phyloP scores from a whole-genome alignment of 106 monocot species.

The Alisma plantagoaquatica region DNA sequence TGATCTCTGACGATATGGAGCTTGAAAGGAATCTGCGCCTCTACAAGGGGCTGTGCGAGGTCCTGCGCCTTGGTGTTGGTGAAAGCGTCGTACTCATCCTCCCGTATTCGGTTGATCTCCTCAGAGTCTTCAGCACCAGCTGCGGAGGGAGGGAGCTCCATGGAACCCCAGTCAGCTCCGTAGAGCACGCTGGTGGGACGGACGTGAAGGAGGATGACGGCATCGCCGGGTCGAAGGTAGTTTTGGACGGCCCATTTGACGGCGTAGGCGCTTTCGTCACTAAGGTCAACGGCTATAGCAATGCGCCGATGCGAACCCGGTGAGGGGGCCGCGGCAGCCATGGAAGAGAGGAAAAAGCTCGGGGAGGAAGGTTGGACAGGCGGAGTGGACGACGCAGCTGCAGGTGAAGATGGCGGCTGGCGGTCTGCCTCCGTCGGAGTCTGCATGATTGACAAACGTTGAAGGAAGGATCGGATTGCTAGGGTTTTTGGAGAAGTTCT shows the following conservation, averaged over 20 bases:
- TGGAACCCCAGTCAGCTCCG: constrained; percentile 49
- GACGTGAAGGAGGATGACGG: constrained; percentile 66
- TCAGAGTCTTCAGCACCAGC: background rate
- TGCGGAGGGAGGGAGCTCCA: constrained; percentile 29
- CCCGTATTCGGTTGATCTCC: constrained; percentile 9
- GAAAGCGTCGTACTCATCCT: constrained; percentile 20
- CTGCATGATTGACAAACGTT: no score
- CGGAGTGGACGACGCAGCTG: no score
- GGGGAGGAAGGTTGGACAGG: no score
- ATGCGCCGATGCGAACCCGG: constrained; percentile 47
- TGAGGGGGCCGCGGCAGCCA: constrained; percentile 12
- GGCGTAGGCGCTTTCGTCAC: constrained; percentile 55
- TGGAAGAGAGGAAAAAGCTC: constrained; percentile 43
- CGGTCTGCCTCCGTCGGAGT: no score
- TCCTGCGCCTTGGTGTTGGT: constrained; percentile 17
- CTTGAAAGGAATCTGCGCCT: constrained; percentile 15
- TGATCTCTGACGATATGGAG: constrained; percentile 15
- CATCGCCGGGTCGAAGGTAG: constrained; percentile 69
- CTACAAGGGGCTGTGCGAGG: constrained; percentile 10
- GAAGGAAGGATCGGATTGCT: no score
- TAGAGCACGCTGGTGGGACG: constrained; percentile 52
- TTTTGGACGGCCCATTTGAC: constrained; percentile 62
- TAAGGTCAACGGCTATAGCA: constrained; percentile 67
- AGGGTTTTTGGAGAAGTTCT: no score
- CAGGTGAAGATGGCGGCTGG: no score